phyloP scores from a whole-genome alignment of 2,329 filamentous ascomycete genomes.

The Dothistroma septosporum region DNA sequence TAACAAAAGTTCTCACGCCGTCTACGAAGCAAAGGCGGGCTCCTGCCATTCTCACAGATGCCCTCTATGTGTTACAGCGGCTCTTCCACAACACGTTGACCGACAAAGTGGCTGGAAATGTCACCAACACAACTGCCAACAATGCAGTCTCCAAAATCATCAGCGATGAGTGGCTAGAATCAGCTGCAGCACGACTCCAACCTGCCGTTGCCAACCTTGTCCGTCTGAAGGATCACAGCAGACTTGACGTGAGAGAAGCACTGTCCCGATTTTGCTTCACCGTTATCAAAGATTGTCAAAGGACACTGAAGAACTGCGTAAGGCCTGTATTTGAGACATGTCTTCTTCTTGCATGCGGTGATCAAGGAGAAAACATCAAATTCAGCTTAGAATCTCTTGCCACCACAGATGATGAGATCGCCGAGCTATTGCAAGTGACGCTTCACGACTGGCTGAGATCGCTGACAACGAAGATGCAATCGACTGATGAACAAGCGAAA shows the following conservation, averaged over 20 bases:
- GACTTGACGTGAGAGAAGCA: slow-evolving; percentile 62
- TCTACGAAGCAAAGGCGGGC: slow-evolving; percentile 59
- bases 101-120: slow-evolving; percentile 4
- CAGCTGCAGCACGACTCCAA: slow-evolving; percentile 76
- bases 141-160: slow-evolving; percentile 29
- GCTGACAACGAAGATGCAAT: slow-evolving; percentile 77
- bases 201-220: slow-evolving; percentile 74
- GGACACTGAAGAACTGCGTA: slow-evolving; percentile 64
- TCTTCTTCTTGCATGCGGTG: slow-evolving; percentile 60
- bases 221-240: slow-evolving; percentile 67
- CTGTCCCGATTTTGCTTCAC: slow-evolving; percentile 68
- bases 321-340: slow-evolving; percentile 76
- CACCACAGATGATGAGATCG: slow-evolving; percentile 58
- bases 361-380: slow-evolving; percentile 38
- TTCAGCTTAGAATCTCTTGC: slow-evolving; percentile 56
- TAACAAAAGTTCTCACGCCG: slow-evolving; percentile 70
- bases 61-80: slow-evolving; percentile 23
- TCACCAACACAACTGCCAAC: slow-evolving; percentile 1
- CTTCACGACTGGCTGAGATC: slow-evolving; percentile 78
- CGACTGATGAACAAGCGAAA: slow-evolving; percentile 75
- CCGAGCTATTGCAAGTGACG: slow-evolving; percentile 62
- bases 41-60: slow-evolving; percentile 56
- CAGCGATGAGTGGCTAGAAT: slow-evolving; percentile 63
- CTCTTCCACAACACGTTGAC: slow-evolving; percentile 23
- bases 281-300: slow-evolving; percentile 73